These are phyloP conservation scores for Rosa lucieae DNA, from an alignment of 306 rosid species.

Conservation along the genomic window DNA sequence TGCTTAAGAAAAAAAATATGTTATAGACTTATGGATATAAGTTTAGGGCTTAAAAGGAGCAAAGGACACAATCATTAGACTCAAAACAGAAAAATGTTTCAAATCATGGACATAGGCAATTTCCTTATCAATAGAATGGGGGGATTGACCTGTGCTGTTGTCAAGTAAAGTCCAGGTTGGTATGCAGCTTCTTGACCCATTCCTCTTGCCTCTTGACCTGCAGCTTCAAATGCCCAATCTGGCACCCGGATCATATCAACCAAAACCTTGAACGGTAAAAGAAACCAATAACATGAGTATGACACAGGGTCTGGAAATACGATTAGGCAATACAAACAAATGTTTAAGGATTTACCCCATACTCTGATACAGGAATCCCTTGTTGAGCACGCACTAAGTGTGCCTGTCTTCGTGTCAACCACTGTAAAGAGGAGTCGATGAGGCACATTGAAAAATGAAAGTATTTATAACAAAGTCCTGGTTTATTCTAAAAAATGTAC, in stretches of 20 bases:
- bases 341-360: constrained; percentile 59
- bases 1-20: background rate
- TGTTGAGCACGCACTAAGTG: constrained; percentile 93
- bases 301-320: background rate
- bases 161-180: constrained; percentile 94
- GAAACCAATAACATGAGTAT: constrained; percentile 22
- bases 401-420: constrained; percentile 95
- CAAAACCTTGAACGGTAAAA: constrained; percentile 55
- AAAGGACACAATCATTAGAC: background rate
- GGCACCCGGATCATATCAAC: constrained; percentile 99
- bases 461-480: constrained; percentile 11
- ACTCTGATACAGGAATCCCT: constrained; percentile 93
- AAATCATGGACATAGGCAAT: constrained; percentile 13
- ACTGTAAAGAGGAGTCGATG: constrained; percentile 43
- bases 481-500: constrained; percentile 4
- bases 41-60: background rate
- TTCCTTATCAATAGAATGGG: background rate
- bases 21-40: background rate
- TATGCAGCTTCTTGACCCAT: constrained; percentile 96
- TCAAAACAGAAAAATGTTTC: background rate
- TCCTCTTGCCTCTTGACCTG: constrained; percentile 92
- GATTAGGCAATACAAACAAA: background rate
- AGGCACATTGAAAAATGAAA: background rate
- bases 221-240: constrained; percentile 99
- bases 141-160: constrained; percentile 78